phyloP scores from a whole-genome alignment of 176 grass and related monocot species.

The Oryza coarctata region DNA sequence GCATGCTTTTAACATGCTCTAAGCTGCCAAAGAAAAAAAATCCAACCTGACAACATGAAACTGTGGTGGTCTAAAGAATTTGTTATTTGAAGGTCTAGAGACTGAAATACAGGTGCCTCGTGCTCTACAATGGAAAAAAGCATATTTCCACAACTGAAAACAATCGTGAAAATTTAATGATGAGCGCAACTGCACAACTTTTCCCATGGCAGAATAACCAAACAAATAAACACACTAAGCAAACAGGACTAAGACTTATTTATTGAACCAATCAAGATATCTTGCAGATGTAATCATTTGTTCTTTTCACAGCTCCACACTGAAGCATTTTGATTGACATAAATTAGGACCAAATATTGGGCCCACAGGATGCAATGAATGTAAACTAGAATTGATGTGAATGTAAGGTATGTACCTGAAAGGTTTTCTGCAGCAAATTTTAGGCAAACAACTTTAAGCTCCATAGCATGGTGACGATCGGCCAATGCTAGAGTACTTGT shows the following conservation, averaged over 20 bases:
- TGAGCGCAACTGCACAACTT: background rate
- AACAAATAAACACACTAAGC: background rate
- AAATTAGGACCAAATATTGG: background rate
- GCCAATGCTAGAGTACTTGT: slow-evolving; percentile 71
- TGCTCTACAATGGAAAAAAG: background rate
- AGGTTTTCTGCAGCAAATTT: slow-evolving; percentile 92
- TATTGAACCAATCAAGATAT: background rate
- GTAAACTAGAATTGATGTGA: background rate
- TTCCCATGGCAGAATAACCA: background rate
- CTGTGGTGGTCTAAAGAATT: background rate
- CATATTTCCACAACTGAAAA: background rate
- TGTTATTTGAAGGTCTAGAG: slow-evolving; percentile 3
- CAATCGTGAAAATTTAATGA: background rate
- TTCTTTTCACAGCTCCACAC: background rate
- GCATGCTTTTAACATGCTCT: background rate
- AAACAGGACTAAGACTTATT: background rate
- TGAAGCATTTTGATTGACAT: background rate
- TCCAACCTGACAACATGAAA: background rate
- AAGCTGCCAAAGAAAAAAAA: background rate
- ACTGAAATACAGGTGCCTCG: background rate
- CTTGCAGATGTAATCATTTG: background rate
- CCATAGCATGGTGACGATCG: slow-evolving; percentile 69
- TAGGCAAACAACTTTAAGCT: slow-evolving; percentile 92
- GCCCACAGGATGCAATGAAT: background rate
- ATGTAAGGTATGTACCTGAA: slow-evolving; percentile 56